A percentile compares a stretch with the other conserved stretches of the same genome.
These are phyloP conservation scores for Fusarium sp. DNA, from an alignment of 2,329 filamentous ascomycete genomes.

Conservation along the genomic window DNA sequence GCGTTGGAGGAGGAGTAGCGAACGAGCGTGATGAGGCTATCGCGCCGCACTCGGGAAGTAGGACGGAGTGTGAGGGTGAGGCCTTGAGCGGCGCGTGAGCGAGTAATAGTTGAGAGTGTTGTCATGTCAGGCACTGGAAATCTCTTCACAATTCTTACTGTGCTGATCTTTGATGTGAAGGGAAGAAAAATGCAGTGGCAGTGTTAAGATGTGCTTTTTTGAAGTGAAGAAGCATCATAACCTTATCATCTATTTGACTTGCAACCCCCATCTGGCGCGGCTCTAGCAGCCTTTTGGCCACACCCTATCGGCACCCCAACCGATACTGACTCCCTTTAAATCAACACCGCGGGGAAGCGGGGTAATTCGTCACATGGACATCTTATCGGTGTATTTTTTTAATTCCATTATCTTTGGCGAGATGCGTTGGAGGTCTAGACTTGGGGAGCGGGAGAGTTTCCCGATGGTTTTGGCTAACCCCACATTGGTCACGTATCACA, in stretches of 20 bases:
- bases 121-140: conserved; percentile 14
- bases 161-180: background rate
- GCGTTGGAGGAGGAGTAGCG: conserved; percentile 15
- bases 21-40: background rate
- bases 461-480: conserved; percentile 18
- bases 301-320: conserved; percentile 22
- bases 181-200: background rate
- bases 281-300: background rate
- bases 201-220: background rate
- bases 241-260: conserved; percentile 22
- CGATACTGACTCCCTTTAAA: background rate
- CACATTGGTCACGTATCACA: background rate
- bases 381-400: background rate
- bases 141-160: background rate
- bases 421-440: background rate
- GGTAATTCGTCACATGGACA: conserved; percentile 27
- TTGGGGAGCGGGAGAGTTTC: conserved; percentile 16
- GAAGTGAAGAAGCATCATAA: conserved; percentile 11
- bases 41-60: background rate
- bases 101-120: conserved; percentile 18
- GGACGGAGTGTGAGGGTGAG: conserved; percentile 6
- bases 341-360: conserved; percentile 29
- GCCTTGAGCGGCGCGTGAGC: conserved; percentile 21
- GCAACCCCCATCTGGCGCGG: background rate
- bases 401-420: background rate